Percentiles rank a stretch among this genome's conserved stretches.
Evolutionary conservation across 1,139 yeast genomes (phyloP).

Genomic region (Kodamaea sp.): DNA sequence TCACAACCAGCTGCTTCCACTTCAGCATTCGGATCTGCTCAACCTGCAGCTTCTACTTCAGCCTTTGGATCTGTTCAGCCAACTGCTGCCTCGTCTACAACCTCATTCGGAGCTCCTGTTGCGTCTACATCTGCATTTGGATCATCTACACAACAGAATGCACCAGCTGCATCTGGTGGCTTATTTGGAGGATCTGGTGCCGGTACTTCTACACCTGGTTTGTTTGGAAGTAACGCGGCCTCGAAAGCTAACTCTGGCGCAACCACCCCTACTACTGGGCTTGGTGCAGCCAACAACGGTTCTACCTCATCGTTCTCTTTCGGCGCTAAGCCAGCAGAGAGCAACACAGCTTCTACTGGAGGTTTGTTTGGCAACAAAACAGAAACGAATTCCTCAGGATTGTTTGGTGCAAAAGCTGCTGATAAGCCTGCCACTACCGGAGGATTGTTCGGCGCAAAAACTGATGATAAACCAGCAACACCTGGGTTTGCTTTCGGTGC

Average conservation of each 20-base stretch:
- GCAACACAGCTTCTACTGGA: slow-evolving; percentile 12
- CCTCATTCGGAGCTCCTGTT: no score
- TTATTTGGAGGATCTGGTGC: slow-evolving; percentile 31
- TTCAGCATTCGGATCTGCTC: slow-evolving; percentile 1
- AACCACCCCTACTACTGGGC: neutral
- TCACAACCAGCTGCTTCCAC: slow-evolving; percentile 3
- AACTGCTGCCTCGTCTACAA: no score
- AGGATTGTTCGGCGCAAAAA: slow-evolving; percentile 18
- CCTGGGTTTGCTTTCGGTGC: slow-evolving; percentile 18
- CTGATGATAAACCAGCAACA: slow-evolving; percentile 17
- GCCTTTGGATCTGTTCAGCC: no score
- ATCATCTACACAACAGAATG: slow-evolving; percentile 1
- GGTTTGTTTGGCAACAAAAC: slow-evolving; percentile 27
- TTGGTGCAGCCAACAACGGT: neutral
- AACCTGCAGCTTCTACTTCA: neutral
- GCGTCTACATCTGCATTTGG: slow-evolving; percentile 1
- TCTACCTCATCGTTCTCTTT: neutral
- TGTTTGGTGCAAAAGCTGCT: slow-evolving; percentile 27
- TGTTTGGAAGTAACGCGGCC: neutral
- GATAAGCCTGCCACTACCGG: slow-evolving; percentile 16
- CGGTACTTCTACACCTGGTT: no score
- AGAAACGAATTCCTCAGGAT: slow-evolving; percentile 13
- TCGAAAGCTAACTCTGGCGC: neutral
- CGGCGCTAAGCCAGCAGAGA: neutral
- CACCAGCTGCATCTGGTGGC: slow-evolving; percentile 13